Evolutionary conservation across 2,329 filamentous ascomycete species (phyloP).

Genomic region (Ascomycota sp.): DNA sequence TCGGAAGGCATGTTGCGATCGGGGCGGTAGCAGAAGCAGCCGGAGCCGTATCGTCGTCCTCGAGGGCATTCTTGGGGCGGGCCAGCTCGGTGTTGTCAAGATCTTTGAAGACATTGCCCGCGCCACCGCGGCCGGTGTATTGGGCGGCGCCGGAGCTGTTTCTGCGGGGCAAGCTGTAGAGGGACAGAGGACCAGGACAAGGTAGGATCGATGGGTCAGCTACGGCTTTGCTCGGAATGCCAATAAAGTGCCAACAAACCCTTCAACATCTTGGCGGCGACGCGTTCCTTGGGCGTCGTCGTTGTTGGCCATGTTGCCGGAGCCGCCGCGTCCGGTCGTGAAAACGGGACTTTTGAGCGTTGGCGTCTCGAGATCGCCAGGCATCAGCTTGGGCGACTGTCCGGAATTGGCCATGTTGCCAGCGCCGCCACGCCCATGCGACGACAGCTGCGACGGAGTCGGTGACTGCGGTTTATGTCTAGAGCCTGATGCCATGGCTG

Average conservation of each 20-base stretch:
- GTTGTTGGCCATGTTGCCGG: conserved; percentile 66
- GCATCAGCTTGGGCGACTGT: conserved; percentile 28
- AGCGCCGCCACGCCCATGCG: conserved; percentile 60
- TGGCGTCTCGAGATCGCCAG: conserved; percentile 57
- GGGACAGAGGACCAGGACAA: background rate
- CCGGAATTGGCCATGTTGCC: conserved; percentile 46
- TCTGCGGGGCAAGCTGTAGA: conserved; percentile 30
- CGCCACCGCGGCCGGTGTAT: conserved; percentile 55
- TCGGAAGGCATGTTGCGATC: too few relatives aligned
- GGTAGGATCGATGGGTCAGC: conserved; percentile 1
- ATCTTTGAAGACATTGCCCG: too few relatives aligned
- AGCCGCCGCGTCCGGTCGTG: conserved; percentile 76
- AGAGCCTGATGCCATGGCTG: too few relatives aligned
- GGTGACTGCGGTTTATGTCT: too few relatives aligned
- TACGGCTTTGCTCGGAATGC: too few relatives aligned
- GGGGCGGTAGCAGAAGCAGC: too few relatives aligned
- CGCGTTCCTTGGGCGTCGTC: conserved; percentile 56
- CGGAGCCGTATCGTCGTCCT: too few relatives aligned
- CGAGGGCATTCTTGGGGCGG: too few relatives aligned
- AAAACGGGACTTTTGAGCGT: conserved; percentile 66
- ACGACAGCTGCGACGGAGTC: conserved; percentile 28
- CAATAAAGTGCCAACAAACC: too few relatives aligned
- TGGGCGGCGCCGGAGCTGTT: conserved; percentile 35
- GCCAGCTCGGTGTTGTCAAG: too few relatives aligned
- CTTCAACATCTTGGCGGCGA: conserved; percentile 63